Evolutionary conservation across 768 basidiomycete species (phyloP).

Genomic region (Tricholomella constricta): DNA sequence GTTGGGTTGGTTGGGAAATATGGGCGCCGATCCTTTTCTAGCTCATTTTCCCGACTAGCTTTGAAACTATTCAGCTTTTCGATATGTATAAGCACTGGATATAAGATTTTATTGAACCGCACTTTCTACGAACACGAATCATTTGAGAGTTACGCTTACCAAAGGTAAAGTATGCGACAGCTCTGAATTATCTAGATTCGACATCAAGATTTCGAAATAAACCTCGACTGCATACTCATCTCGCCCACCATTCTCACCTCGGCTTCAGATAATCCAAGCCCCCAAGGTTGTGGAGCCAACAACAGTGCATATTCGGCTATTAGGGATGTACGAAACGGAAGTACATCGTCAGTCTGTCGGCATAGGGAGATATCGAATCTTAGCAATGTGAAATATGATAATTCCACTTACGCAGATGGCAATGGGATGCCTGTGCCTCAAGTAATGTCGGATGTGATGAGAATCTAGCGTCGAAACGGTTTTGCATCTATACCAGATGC

Average conservation of each 20-base stretch:
- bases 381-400: not conserved
- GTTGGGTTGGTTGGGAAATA: too few relatives aligned
- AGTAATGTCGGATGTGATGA: conserved; percentile 73
- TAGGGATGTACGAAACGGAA: conserved; percentile 76
- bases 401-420: conserved; percentile 67
- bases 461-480: conserved; percentile 64
- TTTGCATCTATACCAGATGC: conserved; percentile 52
- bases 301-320: conserved; percentile 80
- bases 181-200: too few relatives aligned
- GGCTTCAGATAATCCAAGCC: conserved; percentile 63
- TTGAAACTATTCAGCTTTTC: too few relatives aligned
- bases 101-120: too few relatives aligned
- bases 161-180: too few relatives aligned
- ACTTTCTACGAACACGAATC: too few relatives aligned
- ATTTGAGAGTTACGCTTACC: too few relatives aligned
- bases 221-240: conserved; percentile 58
- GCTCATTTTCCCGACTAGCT: too few relatives aligned
- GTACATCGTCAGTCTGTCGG: conserved; percentile 75
- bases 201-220: not conserved
- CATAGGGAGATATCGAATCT: conserved; percentile 4
- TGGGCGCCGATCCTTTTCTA: too few relatives aligned
- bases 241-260: conserved; percentile 59
- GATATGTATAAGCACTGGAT: too few relatives aligned
- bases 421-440: conserved; percentile 65
- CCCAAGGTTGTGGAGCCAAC: conserved; percentile 68